Conservation (phyloP, 345 rosid genomes). For the Rhizophora apiculata region DNA sequence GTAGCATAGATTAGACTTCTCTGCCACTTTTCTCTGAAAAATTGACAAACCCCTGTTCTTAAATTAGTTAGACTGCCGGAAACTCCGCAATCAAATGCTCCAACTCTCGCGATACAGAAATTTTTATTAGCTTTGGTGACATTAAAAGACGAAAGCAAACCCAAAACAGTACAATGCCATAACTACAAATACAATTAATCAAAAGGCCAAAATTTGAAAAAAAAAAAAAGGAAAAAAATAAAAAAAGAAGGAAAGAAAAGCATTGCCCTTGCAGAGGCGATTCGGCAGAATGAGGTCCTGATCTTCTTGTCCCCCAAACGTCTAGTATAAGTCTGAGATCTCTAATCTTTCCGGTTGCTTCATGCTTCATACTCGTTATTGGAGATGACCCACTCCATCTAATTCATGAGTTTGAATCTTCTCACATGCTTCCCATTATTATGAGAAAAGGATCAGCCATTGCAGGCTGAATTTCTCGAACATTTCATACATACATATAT, state of each 20-base stretch:
- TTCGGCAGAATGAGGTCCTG: neutral
- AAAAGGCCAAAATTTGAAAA: neutral
- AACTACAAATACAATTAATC: neutral
- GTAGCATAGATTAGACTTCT: too few species aligned
- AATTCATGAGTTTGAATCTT: neutral
- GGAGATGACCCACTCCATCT: neutral
- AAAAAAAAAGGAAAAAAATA: too few species aligned
- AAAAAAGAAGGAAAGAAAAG: neutral
- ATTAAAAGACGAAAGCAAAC: neutral
- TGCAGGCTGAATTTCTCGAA: too few species aligned
- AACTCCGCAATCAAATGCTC: too few species aligned
- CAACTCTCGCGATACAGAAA: neutral
- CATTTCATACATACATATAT: too few species aligned
- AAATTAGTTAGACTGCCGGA: too few species aligned
- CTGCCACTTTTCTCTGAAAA: too few species aligned
- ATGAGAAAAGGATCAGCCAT: too few species aligned
- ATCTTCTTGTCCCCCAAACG: constrained; percentile 1
- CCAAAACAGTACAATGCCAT: constrained; percentile 4
- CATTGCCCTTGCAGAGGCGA: neutral
- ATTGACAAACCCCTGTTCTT: too few species aligned
- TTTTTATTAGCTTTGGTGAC: neutral
- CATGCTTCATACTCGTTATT: neutral
- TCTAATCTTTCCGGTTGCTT: too few species aligned
- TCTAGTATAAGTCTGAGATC: neutral
- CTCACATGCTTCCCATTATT: neutral